Conservation (phyloP, 2,329 filamentous ascomycete genomes). For the Fusarium metavorans region DNA sequence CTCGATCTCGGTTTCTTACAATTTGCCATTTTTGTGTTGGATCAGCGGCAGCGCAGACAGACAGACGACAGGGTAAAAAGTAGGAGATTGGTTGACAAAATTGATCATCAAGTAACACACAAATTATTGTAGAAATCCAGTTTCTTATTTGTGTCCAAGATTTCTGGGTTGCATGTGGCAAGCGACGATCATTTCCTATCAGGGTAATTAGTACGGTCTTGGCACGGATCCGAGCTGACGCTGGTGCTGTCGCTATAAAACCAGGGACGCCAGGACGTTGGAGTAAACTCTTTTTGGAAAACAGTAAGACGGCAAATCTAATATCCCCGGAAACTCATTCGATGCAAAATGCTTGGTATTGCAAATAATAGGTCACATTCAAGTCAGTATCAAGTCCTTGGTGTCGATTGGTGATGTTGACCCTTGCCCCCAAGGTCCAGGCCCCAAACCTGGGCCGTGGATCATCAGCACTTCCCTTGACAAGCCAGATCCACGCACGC, state of each 20-base stretch:
- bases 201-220: background rate
- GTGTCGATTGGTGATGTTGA: too few species aligned
- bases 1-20: background rate
- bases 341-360: background rate
- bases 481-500: conserved; percentile 36
- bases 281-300: background rate
- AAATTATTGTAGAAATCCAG: background rate
- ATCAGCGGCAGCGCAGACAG: background rate
- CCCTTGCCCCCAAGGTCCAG: background rate
- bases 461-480: conserved; percentile 39
- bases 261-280: background rate
- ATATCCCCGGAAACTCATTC: too few species aligned
- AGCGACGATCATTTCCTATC: background rate
- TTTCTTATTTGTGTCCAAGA: background rate
- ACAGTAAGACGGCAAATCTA: background rate
- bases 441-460: conserved; percentile 1
- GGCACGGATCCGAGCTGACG: background rate
- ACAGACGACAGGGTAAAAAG: background rate
- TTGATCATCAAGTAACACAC: background rate
- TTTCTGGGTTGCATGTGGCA: background rate
- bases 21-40: background rate
- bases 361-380: rapidly evolving
- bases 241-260: background rate
- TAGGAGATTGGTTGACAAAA: background rate
- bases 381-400: background rate